Percentiles rank a stretch among this genome's conserved stretches.
phyloP scores from a whole-genome alignment of 2,329 filamentous ascomycete species.

The Claviceps purpurea region DNA sequence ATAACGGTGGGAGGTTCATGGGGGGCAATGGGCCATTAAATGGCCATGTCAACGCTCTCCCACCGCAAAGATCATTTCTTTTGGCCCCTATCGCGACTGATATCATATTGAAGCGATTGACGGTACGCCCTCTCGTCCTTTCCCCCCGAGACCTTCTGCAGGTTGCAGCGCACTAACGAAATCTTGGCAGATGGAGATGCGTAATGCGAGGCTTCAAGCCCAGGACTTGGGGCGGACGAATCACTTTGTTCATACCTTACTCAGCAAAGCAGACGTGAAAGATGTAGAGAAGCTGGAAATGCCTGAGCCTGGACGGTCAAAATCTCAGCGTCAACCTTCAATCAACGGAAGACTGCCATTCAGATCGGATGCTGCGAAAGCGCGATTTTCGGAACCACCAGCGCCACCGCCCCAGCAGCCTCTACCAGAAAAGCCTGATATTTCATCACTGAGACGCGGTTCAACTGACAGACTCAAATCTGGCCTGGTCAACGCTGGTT shows the following conservation, averaged over 20 bases:
- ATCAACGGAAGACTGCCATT: slow-evolving; percentile 40
- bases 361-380: slow-evolving; percentile 57
- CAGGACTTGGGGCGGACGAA: slow-evolving; percentile 74
- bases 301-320: slow-evolving; percentile 33
- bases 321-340: slow-evolving; percentile 26
- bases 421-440: slow-evolving; percentile 83
- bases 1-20: slow-evolving; percentile 49
- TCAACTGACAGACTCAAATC: slow-evolving; percentile 63
- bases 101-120: slow-evolving; percentile 64
- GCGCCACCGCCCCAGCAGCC: slow-evolving; percentile 89
- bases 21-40: slow-evolving; percentile 31
- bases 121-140: slow-evolving; percentile 15
- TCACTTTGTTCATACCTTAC: slow-evolving; percentile 64
- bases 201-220: slow-evolving; percentile 73
- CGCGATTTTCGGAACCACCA: slow-evolving; percentile 82
- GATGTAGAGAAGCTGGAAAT: slow-evolving; percentile 39
- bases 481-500: slow-evolving; percentile 38
- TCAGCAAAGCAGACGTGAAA: slow-evolving; percentile 57
- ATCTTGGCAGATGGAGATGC: slow-evolving; percentile 58
- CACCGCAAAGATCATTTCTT: slow-evolving; percentile 73
- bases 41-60: slow-evolving; percentile 43
- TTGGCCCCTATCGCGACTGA: slow-evolving; percentile 84
- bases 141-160: background rate
- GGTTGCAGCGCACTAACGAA: background rate
- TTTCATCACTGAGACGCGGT: slow-evolving; percentile 57